These are phyloP conservation scores for Chaetomiaceae sp. DNA, from an alignment of 2,329 filamentous ascomycete genomes.

Conservation along the genomic window DNA sequence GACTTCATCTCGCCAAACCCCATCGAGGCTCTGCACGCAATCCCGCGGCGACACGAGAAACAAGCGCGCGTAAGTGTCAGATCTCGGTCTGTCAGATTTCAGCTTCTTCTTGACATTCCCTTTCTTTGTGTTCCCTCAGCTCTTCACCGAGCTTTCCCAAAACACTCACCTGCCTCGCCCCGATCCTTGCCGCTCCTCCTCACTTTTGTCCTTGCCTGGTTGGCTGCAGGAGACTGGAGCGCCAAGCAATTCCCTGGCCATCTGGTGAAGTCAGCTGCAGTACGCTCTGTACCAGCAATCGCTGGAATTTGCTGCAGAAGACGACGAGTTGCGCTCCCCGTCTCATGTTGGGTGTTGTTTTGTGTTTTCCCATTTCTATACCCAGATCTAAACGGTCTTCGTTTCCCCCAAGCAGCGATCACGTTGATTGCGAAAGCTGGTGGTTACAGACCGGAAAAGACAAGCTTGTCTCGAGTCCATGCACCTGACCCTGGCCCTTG, in stretches of 20 bases:
- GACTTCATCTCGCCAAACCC: slow-evolving; percentile 13
- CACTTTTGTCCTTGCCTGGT: slow-evolving; percentile 24
- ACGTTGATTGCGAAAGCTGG: neutral
- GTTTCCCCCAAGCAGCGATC: neutral
- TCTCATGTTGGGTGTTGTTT: neutral
- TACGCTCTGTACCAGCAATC: slow-evolving; percentile 20
- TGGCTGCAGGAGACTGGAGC: slow-evolving; percentile 25
- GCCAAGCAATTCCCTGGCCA: slow-evolving; percentile 27
- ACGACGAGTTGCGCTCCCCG: neutral
- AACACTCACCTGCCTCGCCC: slow-evolving; percentile 24
- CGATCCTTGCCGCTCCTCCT: slow-evolving; percentile 27
- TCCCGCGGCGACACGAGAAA: slow-evolving; percentile 11
- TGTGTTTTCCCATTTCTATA: neutral
- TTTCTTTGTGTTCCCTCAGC: neutral
- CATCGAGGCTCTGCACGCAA: slow-evolving; percentile 7
- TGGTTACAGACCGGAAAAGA: no score
- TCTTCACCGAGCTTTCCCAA: slow-evolving; percentile 25
- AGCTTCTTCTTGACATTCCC: neutral
- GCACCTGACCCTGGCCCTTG: slow-evolving; percentile 26
- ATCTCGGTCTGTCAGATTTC: slow-evolving; percentile 8
- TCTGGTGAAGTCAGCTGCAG: slow-evolving; percentile 29
- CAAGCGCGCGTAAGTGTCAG: slow-evolving; percentile 21
- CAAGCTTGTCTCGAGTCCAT: slow-evolving; percentile 17
- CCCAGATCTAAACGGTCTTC: neutral
- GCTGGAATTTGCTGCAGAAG: slow-evolving; percentile 15